Conservation (phyloP, 129 eudicot genomes). For the Arctium lappa region DNA sequence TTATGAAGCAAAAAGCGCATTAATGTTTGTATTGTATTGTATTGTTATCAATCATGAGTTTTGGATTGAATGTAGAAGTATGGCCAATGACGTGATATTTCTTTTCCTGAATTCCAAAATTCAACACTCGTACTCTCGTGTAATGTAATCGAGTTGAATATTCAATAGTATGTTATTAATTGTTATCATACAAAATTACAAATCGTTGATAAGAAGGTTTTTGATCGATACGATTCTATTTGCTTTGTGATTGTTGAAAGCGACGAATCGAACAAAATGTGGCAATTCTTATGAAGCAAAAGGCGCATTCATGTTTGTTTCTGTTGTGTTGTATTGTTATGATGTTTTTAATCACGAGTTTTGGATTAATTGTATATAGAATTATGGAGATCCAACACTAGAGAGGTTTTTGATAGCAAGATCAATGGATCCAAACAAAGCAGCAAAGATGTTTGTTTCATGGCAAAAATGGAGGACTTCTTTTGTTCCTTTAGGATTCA, state of each 20-base stretch:
- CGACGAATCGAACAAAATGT: not conserved
- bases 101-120: conserved; percentile 30
- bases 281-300: not conserved
- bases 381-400: conserved; percentile 39
- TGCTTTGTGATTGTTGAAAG: not conserved
- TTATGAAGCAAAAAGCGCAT: not conserved
- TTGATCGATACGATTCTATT: not conserved
- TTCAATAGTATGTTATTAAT: no score
- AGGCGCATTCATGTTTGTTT: not conserved
- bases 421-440: conserved; percentile 50
- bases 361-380: conserved; percentile 17
- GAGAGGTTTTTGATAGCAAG: conserved; percentile 55
- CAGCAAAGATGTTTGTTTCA: conserved; percentile 56
- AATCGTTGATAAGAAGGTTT: not conserved
- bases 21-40: no score
- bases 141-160: no score
- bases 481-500: conserved; percentile 40
- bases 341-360: not conserved
- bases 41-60: not conserved
- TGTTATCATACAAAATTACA: not conserved
- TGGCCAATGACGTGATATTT: not conserved
- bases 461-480: conserved; percentile 53
- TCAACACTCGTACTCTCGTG: not conserved
- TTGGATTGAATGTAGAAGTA: conserved; percentile 18
- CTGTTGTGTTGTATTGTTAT: no score